Evolutionary conservation across 495 filamentous ascomycete species (phyloP).

Genomic region (Penicillium soppii): DNA sequence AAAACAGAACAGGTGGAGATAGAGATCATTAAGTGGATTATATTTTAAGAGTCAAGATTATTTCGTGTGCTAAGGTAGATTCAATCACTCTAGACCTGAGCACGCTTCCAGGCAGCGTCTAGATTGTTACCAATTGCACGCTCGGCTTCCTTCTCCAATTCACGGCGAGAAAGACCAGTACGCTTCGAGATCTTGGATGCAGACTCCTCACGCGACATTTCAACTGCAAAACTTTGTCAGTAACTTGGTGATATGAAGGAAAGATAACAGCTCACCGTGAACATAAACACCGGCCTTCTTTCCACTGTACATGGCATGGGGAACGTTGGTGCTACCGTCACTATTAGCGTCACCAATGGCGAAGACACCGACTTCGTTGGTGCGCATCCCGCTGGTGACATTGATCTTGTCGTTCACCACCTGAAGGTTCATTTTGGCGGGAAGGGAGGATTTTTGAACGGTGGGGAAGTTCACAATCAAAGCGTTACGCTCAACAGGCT

Average conservation of each 20-base stretch:
- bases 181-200: conserved; percentile 34
- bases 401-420: conserved; percentile 46
- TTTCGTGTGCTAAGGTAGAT: background rate
- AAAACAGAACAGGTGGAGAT: too few relatives aligned
- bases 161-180: conserved; percentile 14
- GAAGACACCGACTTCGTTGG: conserved; percentile 51
- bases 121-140: conserved; percentile 33
- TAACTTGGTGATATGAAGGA: background rate
- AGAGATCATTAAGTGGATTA: too few relatives aligned
- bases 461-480: conserved; percentile 52
- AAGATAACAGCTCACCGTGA: conserved; percentile 45
- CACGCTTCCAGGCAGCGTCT: conserved; percentile 10
- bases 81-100: background rate
- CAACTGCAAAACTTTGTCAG: conserved; percentile 21
- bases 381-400: conserved; percentile 40
- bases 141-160: conserved; percentile 31
- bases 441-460: conserved; percentile 39
- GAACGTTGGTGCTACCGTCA: conserved; percentile 58
- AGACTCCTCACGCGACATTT: conserved; percentile 38
- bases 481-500: conserved; percentile 41
- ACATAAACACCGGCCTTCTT: conserved; percentile 56
- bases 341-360: conserved; percentile 57
- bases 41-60: too few relatives aligned
- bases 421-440: conserved; percentile 39
- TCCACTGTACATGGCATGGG: conserved; percentile 58